Base-by-base conservation (phyloP, 768 basidiomycete species). In the Auricularia sp. region DNA sequence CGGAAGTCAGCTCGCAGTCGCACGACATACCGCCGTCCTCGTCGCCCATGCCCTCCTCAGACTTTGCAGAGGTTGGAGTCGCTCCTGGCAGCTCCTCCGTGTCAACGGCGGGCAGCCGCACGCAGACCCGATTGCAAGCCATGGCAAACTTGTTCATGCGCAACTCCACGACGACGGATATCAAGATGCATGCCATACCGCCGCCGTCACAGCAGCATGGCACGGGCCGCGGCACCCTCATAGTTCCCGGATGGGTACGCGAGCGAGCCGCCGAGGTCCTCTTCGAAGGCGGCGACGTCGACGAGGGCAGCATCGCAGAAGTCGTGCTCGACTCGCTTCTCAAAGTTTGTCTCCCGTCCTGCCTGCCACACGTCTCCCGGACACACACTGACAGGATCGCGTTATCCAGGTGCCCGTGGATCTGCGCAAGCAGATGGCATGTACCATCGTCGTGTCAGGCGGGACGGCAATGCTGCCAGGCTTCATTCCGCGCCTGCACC, bases 201-300 rank as follows among this genome's bases (percentile, higher is more conserved):
- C 88, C 91, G 6, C 72, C 76, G 2, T 78, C 82, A 13, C 88
- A 89, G 70, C 87, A 85, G 69, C 77, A 79, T 13, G 88, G 89
- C 0, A 88, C 88, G 1, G 91, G 90, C 2, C 77, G 82, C 7
- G 93, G 90, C 0, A 92, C 88, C 0, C 74, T 97, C 58, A 79
- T 91, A 56, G 84, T 98, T 54, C 96, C 96, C 1, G 96, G 96
- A 2, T 99, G 97, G 97, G 82, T 99, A 47, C 77, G 96, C 54
- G 96, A 98, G 73, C 81, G 95, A 14, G 89, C 89, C 1, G 86
- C 94, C 1, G 97, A 98, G 74, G 82, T 96, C 4, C 77, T 98
- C 10, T 98, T 97, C 67, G 91, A 92, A 71, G 87, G 88, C 1
- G 92, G 91, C 5, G 92, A 94, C 69, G 86, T 92, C 10, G 94